Evolutionary conservation across 345 rosid genomes (phyloP).

Genomic region (thale cress (Arabidopsis thaliana)): DNA sequence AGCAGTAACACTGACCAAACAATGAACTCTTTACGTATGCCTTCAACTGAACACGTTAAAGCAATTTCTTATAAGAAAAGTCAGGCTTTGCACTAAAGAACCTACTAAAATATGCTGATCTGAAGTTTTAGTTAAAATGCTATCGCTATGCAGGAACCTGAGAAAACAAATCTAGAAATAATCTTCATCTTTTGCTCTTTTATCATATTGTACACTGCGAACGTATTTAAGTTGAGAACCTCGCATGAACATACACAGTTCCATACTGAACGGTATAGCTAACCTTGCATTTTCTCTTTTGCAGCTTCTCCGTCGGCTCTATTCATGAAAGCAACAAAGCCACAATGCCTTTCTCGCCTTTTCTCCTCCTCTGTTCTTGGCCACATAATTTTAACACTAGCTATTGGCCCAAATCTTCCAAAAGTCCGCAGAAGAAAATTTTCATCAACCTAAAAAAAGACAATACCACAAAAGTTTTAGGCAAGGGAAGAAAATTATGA

Average conservation of each 20-base stretch:
- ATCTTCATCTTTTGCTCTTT: not conserved
- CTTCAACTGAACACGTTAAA: not conserved
- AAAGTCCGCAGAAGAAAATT: constrained; percentile 88
- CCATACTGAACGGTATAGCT: not conserved
- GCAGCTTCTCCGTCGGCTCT: constrained; percentile 95
- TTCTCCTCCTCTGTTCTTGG: constrained; percentile 92
- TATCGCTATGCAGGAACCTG: not conserved
- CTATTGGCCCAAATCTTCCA: constrained; percentile 97
- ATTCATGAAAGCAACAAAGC: constrained; percentile 88
- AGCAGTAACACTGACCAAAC: constrained; percentile 3
- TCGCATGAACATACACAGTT: not conserved
- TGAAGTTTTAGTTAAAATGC: constrained; percentile 8
- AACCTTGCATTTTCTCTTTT: constrained; percentile 96
- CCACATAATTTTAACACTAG: constrained; percentile 97
- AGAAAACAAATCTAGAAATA: not conserved
- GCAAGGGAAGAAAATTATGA: no score
- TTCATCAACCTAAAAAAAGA: constrained; percentile 69
- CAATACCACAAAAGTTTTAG: no score
- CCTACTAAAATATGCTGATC: not conserved
- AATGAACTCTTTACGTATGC: not conserved
- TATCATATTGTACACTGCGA: not conserved
- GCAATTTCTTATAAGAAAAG: not conserved
- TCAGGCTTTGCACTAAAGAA: not conserved
- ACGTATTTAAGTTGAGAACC: constrained; percentile 9
- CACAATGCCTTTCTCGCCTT: constrained; percentile 82